Evolutionary conservation across 192 early-diverging fungal genomes (phyloP).

Genomic region (Backusella parvicylindrica): DNA sequence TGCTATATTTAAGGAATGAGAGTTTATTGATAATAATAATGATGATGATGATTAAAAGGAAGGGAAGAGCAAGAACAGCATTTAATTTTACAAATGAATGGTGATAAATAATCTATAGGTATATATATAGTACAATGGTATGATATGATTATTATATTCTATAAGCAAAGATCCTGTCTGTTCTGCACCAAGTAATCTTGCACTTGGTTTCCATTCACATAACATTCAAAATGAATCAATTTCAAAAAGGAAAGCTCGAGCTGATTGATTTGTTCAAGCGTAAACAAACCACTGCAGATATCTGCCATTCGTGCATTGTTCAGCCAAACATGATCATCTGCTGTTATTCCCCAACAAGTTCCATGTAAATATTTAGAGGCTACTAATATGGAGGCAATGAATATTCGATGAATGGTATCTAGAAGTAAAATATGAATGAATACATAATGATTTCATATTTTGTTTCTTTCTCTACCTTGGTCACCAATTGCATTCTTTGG

Average conservation of each 20-base stretch:
- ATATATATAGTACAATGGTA: no score
- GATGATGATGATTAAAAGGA: no score
- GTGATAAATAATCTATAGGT: no score
- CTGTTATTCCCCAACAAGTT: neutral
- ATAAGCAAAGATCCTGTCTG: conserved; percentile 24
- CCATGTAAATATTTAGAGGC: conserved; percentile 34
- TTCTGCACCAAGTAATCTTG: conserved; percentile 20
- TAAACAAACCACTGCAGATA: conserved; percentile 27
- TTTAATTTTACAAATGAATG: no score
- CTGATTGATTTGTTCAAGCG: conserved; percentile 28
- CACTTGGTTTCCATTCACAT: conserved; percentile 16
- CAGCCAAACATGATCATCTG: conserved; percentile 13
- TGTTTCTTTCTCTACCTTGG: conserved; percentile 21
- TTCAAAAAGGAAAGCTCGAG: conserved; percentile 29
- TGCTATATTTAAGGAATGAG: no score
- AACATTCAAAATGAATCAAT: conserved; percentile 24
- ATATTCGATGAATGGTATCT: conserved; percentile 36
- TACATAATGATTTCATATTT: neutral
- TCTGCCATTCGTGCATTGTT: conserved; percentile 27
- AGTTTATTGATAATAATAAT: no score
- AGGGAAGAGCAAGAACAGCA: no score
- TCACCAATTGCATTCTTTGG: conserved; percentile 34
- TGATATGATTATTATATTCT: neutral
- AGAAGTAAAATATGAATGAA: neutral
- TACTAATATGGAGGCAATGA: conserved; percentile 30